Evolutionary conservation across 768 basidiomycete genomes (phyloP).

Genomic region (Russula virescens): DNA sequence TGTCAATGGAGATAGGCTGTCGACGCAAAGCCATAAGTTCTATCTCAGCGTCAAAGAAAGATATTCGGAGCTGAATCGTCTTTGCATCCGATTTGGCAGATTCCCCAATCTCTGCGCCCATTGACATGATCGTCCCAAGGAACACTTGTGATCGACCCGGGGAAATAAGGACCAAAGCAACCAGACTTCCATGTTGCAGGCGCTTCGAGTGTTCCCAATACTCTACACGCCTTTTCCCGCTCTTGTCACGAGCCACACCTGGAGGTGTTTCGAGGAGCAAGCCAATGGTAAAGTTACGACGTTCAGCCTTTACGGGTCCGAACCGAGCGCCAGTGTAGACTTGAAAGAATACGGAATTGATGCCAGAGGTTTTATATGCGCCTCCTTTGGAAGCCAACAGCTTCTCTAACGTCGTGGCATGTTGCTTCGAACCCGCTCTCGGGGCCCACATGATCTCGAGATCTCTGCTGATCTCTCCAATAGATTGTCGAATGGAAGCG

Average conservation of each 20-base stretch:
- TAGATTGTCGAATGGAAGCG: constrained; percentile 23
- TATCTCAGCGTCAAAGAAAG: constrained; percentile 58
- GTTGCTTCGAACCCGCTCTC: neutral
- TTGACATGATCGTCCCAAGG: constrained; percentile 49
- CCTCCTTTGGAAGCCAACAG: constrained; percentile 51
- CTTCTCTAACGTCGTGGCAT: constrained; percentile 38
- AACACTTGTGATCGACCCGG: constrained; percentile 33
- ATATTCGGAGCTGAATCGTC: constrained; percentile 42
- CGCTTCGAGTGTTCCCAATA: constrained; percentile 65
- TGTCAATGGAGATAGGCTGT: constrained; percentile 27
- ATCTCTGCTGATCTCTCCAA: constrained; percentile 21
- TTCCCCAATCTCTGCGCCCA: constrained; percentile 40
- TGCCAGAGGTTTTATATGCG: constrained; percentile 43
- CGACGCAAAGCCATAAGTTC: constrained; percentile 44
- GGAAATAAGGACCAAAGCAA: constrained; percentile 48
- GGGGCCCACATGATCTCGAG: constrained; percentile 19
- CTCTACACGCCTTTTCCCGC: constrained; percentile 36
- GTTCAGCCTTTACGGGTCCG: constrained; percentile 40
- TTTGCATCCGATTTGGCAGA: constrained; percentile 34
- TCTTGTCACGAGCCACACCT: constrained; percentile 43
- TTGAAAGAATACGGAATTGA: constrained; percentile 54
- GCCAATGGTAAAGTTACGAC: constrained; percentile 46
- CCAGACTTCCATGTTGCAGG: constrained; percentile 56
- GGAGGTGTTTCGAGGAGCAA: constrained; percentile 50
- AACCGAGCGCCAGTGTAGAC: constrained; percentile 54